Evolutionary conservation across 345 rosid genomes (phyloP).

Genomic region (Mangifera indica): DNA sequence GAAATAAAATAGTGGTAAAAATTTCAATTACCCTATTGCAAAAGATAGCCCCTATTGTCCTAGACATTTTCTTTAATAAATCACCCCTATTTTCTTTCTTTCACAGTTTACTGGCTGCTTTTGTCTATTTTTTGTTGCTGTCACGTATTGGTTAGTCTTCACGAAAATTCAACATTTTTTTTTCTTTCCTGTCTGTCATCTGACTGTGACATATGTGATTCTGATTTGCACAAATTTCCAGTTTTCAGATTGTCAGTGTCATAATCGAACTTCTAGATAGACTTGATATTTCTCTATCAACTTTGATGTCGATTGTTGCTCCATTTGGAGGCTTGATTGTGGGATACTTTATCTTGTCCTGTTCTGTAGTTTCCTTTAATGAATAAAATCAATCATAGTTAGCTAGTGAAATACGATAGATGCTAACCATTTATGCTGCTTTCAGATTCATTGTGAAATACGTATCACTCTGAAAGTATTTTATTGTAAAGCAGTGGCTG

Average conservation of each 20-base stretch:
- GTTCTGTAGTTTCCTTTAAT: conserved; percentile 2
- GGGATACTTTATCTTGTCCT: neutral
- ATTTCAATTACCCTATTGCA: no score
- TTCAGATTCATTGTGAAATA: conserved; percentile 33
- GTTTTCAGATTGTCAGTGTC: neutral
- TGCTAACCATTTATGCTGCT: conserved; percentile 15
- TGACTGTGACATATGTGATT: neutral
- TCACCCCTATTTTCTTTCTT: no score
- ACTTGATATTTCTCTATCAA: neutral
- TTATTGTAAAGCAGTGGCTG: no score
- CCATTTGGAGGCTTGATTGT: neutral
- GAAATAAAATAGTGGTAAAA: no score
- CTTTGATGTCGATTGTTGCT: neutral
- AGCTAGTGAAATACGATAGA: neutral
- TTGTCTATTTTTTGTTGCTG: no score
- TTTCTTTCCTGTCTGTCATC: neutral
- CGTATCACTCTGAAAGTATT: conserved; percentile 13
- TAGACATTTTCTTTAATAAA: no score
- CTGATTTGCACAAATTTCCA: neutral
- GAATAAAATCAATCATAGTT: conserved; percentile 12
- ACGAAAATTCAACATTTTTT: no score
- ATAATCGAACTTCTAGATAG: neutral
- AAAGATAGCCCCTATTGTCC: no score
- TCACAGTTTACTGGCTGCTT: no score
- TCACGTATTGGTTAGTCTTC: no score